These are phyloP conservation scores for Gyromitra esculenta DNA, from an alignment of 2,329 filamentous ascomycete species.

Conservation along the genomic window DNA sequence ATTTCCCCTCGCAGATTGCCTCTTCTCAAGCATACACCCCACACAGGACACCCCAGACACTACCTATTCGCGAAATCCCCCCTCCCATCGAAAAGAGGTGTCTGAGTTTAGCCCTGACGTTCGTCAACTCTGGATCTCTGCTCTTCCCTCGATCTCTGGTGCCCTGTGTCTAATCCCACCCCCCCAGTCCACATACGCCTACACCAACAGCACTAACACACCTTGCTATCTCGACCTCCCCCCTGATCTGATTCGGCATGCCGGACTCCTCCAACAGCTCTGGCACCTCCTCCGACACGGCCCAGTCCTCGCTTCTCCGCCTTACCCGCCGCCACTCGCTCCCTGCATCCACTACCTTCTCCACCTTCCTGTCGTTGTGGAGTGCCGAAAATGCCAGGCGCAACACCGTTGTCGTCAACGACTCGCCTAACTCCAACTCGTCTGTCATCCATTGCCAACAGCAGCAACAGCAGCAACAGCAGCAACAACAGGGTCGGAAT, in stretches of 20 bases:
- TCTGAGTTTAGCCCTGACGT: constrained; percentile 18
- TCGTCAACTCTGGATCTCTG: constrained; percentile 16
- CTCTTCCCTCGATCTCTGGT: constrained; percentile 22
- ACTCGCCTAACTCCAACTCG: constrained; percentile 22
- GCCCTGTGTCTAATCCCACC: background rate
- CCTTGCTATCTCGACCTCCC: constrained; percentile 9
- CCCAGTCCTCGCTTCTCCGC: constrained; percentile 54
- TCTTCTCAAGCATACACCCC: constrained; percentile 21
- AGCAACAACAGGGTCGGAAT: constrained; percentile 26
- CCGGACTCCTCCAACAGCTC: constrained; percentile 49
- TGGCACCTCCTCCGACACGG: constrained; percentile 49
- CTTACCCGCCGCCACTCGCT: constrained; percentile 55
- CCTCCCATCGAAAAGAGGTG: constrained; percentile 17
- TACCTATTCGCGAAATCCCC: constrained; percentile 32
- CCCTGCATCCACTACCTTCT: constrained; percentile 50
- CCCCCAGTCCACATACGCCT: constrained; percentile 21
- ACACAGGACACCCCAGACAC: constrained; percentile 14
- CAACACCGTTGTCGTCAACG: constrained; percentile 13
- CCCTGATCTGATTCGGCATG: constrained; percentile 50
- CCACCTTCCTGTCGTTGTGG: constrained; percentile 54
- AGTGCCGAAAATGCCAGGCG: constrained; percentile 47
- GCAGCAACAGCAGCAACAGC: constrained; percentile 39
- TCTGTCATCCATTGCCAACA: constrained; percentile 32
- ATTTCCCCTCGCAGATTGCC: constrained; percentile 40
- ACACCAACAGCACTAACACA: constrained; percentile 17